These are phyloP conservation scores for Cyclostephanos tholiformis DNA, from an alignment of 108 stramenopile species.

Conservation along the genomic window DNA sequence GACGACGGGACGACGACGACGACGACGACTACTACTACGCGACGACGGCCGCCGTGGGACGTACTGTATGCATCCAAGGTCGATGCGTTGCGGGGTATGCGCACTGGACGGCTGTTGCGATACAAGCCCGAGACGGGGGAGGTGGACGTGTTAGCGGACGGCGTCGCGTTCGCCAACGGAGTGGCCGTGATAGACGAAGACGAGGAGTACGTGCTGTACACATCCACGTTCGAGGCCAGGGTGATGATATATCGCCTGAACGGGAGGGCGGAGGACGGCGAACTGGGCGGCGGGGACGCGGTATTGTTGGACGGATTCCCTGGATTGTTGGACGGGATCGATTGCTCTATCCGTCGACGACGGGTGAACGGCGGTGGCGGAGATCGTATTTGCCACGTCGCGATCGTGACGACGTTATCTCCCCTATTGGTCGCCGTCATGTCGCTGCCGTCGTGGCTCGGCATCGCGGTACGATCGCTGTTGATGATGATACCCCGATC, in stretches of 20 bases:
- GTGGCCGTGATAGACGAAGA: slow-evolving; percentile 58
- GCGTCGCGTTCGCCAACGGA: slow-evolving; percentile 68
- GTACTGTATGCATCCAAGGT: slow-evolving; percentile 67
- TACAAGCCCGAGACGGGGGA: slow-evolving; percentile 70
- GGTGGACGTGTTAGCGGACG: slow-evolving; percentile 54
- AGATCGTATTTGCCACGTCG: slow-evolving; percentile 59
- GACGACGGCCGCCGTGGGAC: no score
- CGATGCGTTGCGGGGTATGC: slow-evolving; percentile 52
- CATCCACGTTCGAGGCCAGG: slow-evolving; percentile 40
- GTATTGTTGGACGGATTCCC: slow-evolving; percentile 54
- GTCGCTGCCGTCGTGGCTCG: slow-evolving; percentile 40
- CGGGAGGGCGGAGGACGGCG: slow-evolving; percentile 43
- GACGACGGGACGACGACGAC: no score
- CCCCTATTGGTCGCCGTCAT: slow-evolving; percentile 18
- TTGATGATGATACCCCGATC: slow-evolving; percentile 57
- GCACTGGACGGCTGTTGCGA: slow-evolving; percentile 61
- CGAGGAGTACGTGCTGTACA: slow-evolving; percentile 54
- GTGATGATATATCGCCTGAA: slow-evolving; percentile 60
- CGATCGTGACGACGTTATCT: slow-evolving; percentile 38
- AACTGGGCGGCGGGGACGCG: slow-evolving; percentile 44
- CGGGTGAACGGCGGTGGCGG: no score
- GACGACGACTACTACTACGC: no score
- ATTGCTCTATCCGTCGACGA: slow-evolving; percentile 49
- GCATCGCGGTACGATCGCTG: slow-evolving; percentile 38
- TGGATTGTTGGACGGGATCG: slow-evolving; percentile 59